phyloP scores from a whole-genome alignment of 805 yeast genomes.

The Candida alai region DNA sequence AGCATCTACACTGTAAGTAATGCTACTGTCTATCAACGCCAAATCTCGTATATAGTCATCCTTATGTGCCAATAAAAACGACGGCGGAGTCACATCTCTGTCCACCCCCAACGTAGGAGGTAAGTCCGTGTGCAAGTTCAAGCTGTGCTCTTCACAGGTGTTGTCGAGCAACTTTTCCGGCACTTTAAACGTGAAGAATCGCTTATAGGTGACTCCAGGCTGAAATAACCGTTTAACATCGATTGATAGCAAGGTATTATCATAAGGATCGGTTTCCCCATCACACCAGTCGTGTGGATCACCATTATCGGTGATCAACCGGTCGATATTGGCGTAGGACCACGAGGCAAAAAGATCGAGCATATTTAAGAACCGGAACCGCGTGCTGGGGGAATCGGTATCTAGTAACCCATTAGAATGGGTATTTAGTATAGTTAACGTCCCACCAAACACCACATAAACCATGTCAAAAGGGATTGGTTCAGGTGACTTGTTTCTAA shows the following conservation, averaged over 20 bases:
- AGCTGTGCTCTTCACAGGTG: constrained; percentile 33
- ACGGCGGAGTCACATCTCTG: constrained; percentile 20
- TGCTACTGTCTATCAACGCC: constrained; percentile 31
- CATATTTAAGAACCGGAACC: constrained; percentile 41
- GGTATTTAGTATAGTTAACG: constrained; percentile 23
- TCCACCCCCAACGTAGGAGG: constrained; percentile 37
- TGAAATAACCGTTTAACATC: constrained; percentile 34
- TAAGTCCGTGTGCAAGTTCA: constrained; percentile 31
- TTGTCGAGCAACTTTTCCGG: constrained; percentile 41
- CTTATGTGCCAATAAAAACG: constrained; percentile 21
- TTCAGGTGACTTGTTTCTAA: constrained; percentile 23
- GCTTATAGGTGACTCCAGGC: constrained; percentile 37
- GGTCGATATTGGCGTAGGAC: constrained; percentile 41
- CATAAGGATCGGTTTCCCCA: constrained; percentile 42
- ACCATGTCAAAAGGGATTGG: constrained; percentile 43
- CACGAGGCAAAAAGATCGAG: constrained; percentile 42
- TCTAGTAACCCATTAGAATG: constrained; percentile 19
- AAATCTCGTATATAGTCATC: constrained; percentile 26
- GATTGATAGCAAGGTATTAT: constrained; percentile 31
- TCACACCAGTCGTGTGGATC: constrained; percentile 45
- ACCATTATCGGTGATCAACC: constrained; percentile 35
- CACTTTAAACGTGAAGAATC: constrained; percentile 38
- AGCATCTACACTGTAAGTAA: constrained; percentile 35
- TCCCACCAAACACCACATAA: constrained; percentile 41
- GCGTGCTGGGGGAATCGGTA: constrained; percentile 24